Conservation (phyloP, 169 alveolate species). For the Cystoisospora suis region DNA sequence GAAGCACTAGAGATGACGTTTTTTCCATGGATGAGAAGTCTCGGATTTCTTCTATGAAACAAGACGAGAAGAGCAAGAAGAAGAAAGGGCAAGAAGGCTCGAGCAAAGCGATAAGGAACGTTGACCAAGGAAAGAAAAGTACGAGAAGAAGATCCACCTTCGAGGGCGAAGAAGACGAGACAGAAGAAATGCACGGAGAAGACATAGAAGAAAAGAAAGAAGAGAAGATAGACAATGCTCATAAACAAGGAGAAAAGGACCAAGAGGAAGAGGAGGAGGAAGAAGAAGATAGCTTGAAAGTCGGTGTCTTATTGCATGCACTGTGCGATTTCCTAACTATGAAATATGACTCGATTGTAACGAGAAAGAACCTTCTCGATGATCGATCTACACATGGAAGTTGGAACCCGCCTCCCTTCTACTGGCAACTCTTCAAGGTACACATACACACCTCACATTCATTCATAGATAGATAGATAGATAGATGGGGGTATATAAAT, state of each 20-base stretch:
- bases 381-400: constrained; percentile 57
- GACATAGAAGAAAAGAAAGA: too few relatives aligned
- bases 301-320: constrained; percentile 21
- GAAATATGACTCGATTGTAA: constrained; percentile 24
- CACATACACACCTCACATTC: not conserved
- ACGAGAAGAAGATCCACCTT: too few relatives aligned
- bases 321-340: constrained; percentile 41
- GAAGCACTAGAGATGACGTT: too few relatives aligned
- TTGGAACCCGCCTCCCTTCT: constrained; percentile 59
- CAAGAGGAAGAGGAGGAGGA: not conserved
- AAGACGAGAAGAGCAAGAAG: too few relatives aligned
- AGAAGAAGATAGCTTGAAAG: not conserved
- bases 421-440: constrained; percentile 59
- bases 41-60: too few relatives aligned
- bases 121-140: too few relatives aligned
- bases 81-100: too few relatives aligned
- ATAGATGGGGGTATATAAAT: not conserved
- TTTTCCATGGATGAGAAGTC: too few relatives aligned
- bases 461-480: not conserved
- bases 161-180: too few relatives aligned
- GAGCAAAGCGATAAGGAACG: too few relatives aligned
- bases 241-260: not conserved
- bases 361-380: constrained; percentile 35
- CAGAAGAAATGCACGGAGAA: too few relatives aligned
- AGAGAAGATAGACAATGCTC: too few relatives aligned